Evolutionary conservation across 2,329 filamentous ascomycete genomes (phyloP).

Genomic region (Keithomyces neogunnii): DNA sequence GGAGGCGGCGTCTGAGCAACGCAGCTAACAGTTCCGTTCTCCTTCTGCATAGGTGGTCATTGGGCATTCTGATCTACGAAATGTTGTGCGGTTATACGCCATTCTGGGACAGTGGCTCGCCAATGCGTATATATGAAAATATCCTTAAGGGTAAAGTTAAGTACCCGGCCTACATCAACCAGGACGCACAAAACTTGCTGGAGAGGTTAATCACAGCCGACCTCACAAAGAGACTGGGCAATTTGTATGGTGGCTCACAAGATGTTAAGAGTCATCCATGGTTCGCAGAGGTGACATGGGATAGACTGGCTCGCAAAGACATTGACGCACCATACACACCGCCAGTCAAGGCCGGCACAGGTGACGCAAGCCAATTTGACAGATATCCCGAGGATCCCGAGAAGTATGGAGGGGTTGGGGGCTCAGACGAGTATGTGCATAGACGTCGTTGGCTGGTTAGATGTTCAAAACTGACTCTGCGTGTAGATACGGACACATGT

Average conservation of each 20-base stretch:
- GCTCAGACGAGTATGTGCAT: constrained; percentile 70
- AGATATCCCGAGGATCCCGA: constrained; percentile 97
- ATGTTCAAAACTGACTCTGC: constrained; percentile 10
- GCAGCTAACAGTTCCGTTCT: not conserved
- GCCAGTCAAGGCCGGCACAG: constrained; percentile 85
- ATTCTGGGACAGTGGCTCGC: constrained; percentile 96
- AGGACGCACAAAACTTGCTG: constrained; percentile 86
- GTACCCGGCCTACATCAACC: constrained; percentile 92
- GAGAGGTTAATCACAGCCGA: constrained; percentile 91
- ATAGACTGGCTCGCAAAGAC: constrained; percentile 85
- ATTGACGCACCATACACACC: constrained; percentile 98
- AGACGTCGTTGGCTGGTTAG: not conserved
- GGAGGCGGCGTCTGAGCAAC: not conserved
- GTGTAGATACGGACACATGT: constrained; percentile 61
- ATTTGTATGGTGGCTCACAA: constrained; percentile 79
- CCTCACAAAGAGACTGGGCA: constrained; percentile 88
- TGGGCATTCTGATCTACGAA: constrained; percentile 97
- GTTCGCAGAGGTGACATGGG: constrained; percentile 98
- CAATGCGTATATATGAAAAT: constrained; percentile 99
- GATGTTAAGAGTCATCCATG: constrained; percentile 94
- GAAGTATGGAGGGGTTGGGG: constrained; percentile 65
- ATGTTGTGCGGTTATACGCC: constrained; percentile 99
- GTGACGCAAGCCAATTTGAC: constrained; percentile 96
- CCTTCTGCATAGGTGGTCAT: constrained; percentile 68
- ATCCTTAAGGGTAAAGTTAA: constrained; percentile 94